Percentiles rank a stretch among this genome's conserved stretches.
phyloP scores from a whole-genome alignment of 371 early-diverging fungal species.

The Lichtheimia hyalospora region DNA sequence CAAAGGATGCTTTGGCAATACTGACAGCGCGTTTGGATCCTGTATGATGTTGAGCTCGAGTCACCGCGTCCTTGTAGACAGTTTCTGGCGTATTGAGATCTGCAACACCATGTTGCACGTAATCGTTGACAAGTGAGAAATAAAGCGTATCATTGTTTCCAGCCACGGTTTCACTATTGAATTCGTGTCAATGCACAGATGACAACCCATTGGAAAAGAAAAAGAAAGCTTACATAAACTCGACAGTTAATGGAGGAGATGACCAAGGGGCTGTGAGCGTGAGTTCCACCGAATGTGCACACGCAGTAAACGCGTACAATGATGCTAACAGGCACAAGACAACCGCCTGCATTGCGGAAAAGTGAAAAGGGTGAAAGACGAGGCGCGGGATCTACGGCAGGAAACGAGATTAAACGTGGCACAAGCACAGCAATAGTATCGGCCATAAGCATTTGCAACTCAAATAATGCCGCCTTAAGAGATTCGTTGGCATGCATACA shows the following conservation, averaged over 20 bases:
- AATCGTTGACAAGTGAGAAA: conserved; percentile 55
- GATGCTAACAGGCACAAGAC: neutral
- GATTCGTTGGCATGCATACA: too few relatives aligned
- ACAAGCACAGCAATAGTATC: neutral
- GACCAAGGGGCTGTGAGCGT: conserved; percentile 60
- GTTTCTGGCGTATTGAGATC: conserved; percentile 27
- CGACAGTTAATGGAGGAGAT: conserved; percentile 55
- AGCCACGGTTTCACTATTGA: conserved; percentile 59
- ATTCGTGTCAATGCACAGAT: neutral
- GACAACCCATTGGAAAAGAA: neutral
- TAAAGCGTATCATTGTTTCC: conserved; percentile 62
- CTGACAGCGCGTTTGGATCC: conserved; percentile 27
- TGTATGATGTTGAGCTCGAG: conserved; percentile 28
- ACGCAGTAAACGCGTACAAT: conserved; percentile 1
- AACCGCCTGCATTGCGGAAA: neutral
- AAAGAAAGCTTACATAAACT: conserved; percentile 55
- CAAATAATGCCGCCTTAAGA: too few relatives aligned
- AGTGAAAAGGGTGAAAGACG: neutral
- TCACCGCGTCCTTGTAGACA: conserved; percentile 45
- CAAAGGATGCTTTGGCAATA: conserved; percentile 55
- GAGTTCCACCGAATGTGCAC: conserved; percentile 54
- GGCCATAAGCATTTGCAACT: too few relatives aligned
- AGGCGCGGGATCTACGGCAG: too few relatives aligned
- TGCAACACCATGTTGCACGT: conserved; percentile 23
- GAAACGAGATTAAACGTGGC: neutral